Conservation (phyloP, 2,329 filamentous ascomycete genomes). For the Mariannaea elegans region DNA sequence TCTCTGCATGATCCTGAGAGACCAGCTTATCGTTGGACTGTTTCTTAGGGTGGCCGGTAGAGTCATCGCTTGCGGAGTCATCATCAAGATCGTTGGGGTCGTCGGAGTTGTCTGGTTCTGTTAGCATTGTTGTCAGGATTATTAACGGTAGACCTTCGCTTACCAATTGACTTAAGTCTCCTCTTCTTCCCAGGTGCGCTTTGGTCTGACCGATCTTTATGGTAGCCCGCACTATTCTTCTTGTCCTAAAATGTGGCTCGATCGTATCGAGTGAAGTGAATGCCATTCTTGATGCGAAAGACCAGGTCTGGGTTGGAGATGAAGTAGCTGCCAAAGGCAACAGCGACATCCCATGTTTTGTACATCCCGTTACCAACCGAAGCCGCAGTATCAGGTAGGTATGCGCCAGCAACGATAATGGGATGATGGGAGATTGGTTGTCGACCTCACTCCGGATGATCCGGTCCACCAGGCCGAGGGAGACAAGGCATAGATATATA, state of each 20-base stretch:
- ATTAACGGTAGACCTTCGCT: too few relatives aligned
- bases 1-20: too few relatives aligned
- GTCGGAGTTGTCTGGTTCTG: too few relatives aligned
- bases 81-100: too few relatives aligned
- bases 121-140: too few relatives aligned
- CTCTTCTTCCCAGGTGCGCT: too few relatives aligned
- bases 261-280: constrained; percentile 50
- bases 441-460: constrained; percentile 3
- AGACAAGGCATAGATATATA: too few relatives aligned
- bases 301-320: constrained; percentile 49
- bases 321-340: constrained; percentile 46
- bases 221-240: constrained; percentile 38
- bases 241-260: constrained; percentile 50
- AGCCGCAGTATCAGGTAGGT: constrained; percentile 36
- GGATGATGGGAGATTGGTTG: constrained; percentile 38
- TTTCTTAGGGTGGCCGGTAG: too few relatives aligned
- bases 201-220: constrained; percentile 23
- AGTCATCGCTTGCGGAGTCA: too few relatives aligned
- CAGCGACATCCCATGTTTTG: constrained; percentile 37
- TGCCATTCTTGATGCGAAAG: constrained; percentile 49
- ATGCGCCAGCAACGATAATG: constrained; percentile 45
- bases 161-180: too few relatives aligned
- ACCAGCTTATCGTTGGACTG: too few relatives aligned
- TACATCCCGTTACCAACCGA: constrained; percentile 35
- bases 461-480: too few relatives aligned